A percentile compares a stretch with the other conserved stretches of the same genome.
Conservation (phyloP, 768 basidiomycete species). For the Phaeotremella skinneri region DNA sequence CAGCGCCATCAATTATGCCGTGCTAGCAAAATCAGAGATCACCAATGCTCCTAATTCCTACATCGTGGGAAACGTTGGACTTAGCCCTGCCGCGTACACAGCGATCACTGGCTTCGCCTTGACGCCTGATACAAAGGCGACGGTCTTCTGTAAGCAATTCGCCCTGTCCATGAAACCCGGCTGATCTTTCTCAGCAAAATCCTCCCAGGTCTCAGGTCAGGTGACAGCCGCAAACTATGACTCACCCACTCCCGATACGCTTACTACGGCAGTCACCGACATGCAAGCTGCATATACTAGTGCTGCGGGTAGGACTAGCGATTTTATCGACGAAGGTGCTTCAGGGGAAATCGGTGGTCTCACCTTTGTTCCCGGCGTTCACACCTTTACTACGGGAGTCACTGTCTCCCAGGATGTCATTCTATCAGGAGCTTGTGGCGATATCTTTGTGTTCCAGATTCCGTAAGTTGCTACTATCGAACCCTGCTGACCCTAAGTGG, state of each 20-base stretch:
- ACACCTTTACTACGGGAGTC: slow-evolving; percentile 19
- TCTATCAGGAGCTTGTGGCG: slow-evolving; percentile 12
- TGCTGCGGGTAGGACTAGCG: slow-evolving; percentile 11
- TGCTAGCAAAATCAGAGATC: slow-evolving; percentile 22
- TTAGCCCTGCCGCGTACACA: slow-evolving; percentile 16
- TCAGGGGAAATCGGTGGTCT: slow-evolving; percentile 23
- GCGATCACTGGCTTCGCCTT: slow-evolving; percentile 16
- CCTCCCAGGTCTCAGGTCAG: slow-evolving; percentile 16
- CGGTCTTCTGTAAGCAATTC: slow-evolving; percentile 12
- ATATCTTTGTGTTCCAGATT: slow-evolving; percentile 27
- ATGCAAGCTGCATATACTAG: slow-evolving; percentile 19
- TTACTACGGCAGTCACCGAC: slow-evolving; percentile 19
- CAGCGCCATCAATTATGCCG: slow-evolving; percentile 18
- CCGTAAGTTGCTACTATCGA: slow-evolving; percentile 14
- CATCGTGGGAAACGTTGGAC: slow-evolving; percentile 23
- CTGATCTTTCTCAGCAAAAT: slow-evolving; percentile 6
- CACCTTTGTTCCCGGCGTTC: slow-evolving; percentile 21
- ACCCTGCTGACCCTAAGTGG: slow-evolving; percentile 12
- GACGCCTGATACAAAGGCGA: slow-evolving; percentile 5
- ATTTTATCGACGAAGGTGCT: slow-evolving; percentile 7
- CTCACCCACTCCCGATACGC: slow-evolving; percentile 8
- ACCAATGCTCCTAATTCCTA: slow-evolving; percentile 21
- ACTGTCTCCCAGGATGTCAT: slow-evolving; percentile 12
- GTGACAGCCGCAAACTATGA: slow-evolving; percentile 18
- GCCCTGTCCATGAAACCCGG: no score